Percentiles rank a stretch among this genome's conserved stretches.
phyloP scores from a whole-genome alignment of 805 yeast species.

The Priceomyces castillae region DNA sequence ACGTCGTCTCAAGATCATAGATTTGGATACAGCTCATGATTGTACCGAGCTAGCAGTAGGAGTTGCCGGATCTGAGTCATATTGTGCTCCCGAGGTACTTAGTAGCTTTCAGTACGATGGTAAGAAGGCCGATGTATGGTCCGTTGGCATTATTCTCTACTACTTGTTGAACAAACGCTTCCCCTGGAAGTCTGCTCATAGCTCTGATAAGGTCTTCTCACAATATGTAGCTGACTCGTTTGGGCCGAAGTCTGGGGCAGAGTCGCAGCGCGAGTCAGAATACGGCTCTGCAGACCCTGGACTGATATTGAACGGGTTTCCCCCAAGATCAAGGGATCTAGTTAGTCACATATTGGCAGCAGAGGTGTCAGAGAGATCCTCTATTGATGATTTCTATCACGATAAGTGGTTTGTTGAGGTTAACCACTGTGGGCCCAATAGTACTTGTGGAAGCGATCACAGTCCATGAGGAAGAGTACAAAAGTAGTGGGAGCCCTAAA shows the following conservation, averaged over 20 bases:
- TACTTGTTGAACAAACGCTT: slow-evolving; percentile 27
- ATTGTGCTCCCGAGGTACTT: slow-evolving; percentile 49
- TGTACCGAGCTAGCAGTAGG: slow-evolving; percentile 30
- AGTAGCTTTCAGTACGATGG: slow-evolving; percentile 38
- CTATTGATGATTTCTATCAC: slow-evolving; percentile 6
- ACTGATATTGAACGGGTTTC: slow-evolving; percentile 6
- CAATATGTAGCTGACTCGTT: slow-evolving; percentile 5
- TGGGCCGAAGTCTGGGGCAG: neutral
- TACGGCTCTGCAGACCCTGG: slow-evolving; percentile 7
- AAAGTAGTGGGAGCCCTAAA: neutral
- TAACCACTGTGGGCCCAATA: slow-evolving; percentile 7
- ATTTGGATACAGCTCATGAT: slow-evolving; percentile 32
- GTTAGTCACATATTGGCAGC: slow-evolving; percentile 9
- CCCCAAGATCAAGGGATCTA: slow-evolving; percentile 6
- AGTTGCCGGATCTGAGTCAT: slow-evolving; percentile 45
- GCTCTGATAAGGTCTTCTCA: slow-evolving; percentile 24
- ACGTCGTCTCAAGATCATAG: slow-evolving; percentile 43
- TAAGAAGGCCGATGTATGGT: slow-evolving; percentile 46
- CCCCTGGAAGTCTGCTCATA: slow-evolving; percentile 49
- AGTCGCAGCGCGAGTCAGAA: neutral
- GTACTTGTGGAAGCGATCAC: slow-evolving; percentile 1
- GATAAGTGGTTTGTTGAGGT: slow-evolving; percentile 11
- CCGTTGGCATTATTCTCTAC: slow-evolving; percentile 44
- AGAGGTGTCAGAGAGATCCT: slow-evolving; percentile 6
- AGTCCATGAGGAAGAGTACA: neutral